Conservation (phyloP, 257 asterid species). For the Solanum clarkiae region DNA sequence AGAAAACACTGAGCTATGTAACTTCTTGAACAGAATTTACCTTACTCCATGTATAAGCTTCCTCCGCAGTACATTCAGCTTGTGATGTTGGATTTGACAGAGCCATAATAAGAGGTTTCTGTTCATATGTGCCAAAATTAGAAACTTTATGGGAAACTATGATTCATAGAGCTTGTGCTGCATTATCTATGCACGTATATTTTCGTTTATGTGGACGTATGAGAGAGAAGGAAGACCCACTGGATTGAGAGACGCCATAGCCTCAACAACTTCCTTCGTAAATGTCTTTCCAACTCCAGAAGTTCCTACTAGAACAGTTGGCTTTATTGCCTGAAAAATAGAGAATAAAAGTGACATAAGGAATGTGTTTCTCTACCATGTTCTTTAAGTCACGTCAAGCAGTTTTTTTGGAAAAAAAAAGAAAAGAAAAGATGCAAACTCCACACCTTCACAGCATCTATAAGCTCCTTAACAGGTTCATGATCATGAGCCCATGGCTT, state of each 20-base stretch:
- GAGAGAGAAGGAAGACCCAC: constrained; percentile 14
- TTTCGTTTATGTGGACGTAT: not conserved
- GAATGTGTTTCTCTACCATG: not conserved
- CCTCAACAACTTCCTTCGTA: constrained; percentile 66
- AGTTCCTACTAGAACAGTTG: constrained; percentile 80
- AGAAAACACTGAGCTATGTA: not conserved
- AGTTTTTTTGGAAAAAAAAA: not conserved
- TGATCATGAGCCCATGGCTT: constrained; percentile 88
- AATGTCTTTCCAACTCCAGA: constrained; percentile 83
- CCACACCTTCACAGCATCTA: constrained; percentile 75
- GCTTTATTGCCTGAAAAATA: constrained; percentile 54
- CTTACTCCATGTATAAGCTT: constrained; percentile 82
- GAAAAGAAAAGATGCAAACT: not conserved
- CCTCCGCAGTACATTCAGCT: constrained; percentile 92
- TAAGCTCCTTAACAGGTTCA: constrained; percentile 55
- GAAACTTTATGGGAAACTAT: not conserved
- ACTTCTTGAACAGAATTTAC: constrained; percentile 17
- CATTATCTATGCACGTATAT: not conserved
- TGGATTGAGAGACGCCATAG: constrained; percentile 82
- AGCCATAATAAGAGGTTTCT: constrained; percentile 86
- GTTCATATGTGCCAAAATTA: constrained; percentile 8
- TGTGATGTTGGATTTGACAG: constrained; percentile 91
- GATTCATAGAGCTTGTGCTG: not conserved
- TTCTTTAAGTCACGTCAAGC: not conserved
- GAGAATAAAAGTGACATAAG: not conserved